Evolutionary conservation across 2,329 filamentous ascomycete genomes (phyloP), one percentile per base, ranked within the genome.

Genomic region (Colletotrichum australisinense): DNA sequence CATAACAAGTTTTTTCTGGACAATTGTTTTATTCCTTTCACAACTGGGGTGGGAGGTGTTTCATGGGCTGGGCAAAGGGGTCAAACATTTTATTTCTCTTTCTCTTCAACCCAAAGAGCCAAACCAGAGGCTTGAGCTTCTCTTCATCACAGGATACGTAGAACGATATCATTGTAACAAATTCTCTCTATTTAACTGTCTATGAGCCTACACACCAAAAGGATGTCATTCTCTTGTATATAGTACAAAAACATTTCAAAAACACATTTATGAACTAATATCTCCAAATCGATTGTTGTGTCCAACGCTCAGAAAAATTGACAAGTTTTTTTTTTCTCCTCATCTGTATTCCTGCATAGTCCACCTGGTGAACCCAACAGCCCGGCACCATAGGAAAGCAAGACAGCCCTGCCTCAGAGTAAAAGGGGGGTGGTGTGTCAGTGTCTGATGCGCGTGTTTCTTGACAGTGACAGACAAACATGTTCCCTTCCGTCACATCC

Each of bases 91-190:
- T 11, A 55, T 53, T 38, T 65, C 38, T 16, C 30, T 53, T 63
- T 16, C 38, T 16, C 32, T 35, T 35, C 38, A 42, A 14, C 30
- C 60, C 32, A 35, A 35, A 57, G 22, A 38, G 67, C 72, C 67
- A 67, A 63, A 72, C 56, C 60, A 65, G 60, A 69, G 69, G 63
- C 59, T 66, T 5, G 32, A 35, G 32, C 59, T 56, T 42, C 42
- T 49, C 26, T 59, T 63, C 58, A 64, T 19, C 60, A 70, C 32
- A 57, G 57, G 68, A 63, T 63, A 62, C 68, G 72, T 67, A 72
- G 72, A 74, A 67, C 72, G 68, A 55, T 38, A 67, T 74, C 63
- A 74, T 67, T 72, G 72, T 72, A 74, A 22, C 60, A 69, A 59
- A 24, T 16, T 62, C 22, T 30, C 22, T 14, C 24, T 24, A 16